A percentile compares a stretch with the other conserved stretches of the same genome.
These are phyloP conservation scores for Talaromyces sp. DNA, from an alignment of 2,329 filamentous ascomycete species.

Conservation along the genomic window DNA sequence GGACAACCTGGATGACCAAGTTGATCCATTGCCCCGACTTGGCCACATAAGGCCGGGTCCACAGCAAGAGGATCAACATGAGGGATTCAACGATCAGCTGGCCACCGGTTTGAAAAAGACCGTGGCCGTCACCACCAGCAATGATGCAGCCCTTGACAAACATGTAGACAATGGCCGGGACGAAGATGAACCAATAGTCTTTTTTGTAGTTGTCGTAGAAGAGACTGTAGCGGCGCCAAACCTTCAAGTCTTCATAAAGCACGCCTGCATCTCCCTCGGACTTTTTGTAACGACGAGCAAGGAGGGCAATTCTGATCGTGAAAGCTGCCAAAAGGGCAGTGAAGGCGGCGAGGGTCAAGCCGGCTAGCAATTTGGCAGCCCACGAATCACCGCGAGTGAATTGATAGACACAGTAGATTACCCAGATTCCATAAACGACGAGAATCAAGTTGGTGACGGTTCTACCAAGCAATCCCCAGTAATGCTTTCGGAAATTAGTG, in stretches of 20 bases:
- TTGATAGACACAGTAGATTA: slow-evolving; percentile 92
- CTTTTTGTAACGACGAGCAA: slow-evolving; percentile 69
- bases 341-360: slow-evolving; percentile 72
- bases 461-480: slow-evolving; percentile 88
- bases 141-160: slow-evolving; percentile 84
- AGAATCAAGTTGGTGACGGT: slow-evolving; percentile 87
- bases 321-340: slow-evolving; percentile 79
- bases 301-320: slow-evolving; percentile 72
- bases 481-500: slow-evolving; percentile 83
- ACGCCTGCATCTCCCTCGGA: slow-evolving; percentile 65
- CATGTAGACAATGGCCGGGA: slow-evolving; percentile 84
- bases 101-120: slow-evolving; percentile 71
- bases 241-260: slow-evolving; percentile 82
- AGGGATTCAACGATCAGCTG: slow-evolving; percentile 76
- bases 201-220: slow-evolving; percentile 97
- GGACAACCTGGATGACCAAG: slow-evolving; percentile 82
- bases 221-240: slow-evolving; percentile 91
- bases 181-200: slow-evolving; percentile 94
- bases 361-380: slow-evolving; percentile 81
- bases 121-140: slow-evolving; percentile 79
- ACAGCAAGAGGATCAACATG: slow-evolving; percentile 74
- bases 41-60: slow-evolving; percentile 80
- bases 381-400: slow-evolving; percentile 92
- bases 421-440: slow-evolving; percentile 90
- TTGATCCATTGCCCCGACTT: slow-evolving; percentile 90